phyloP scores from a whole-genome alignment of 345 rosid species.

The Rhodamnia rubescens region DNA sequence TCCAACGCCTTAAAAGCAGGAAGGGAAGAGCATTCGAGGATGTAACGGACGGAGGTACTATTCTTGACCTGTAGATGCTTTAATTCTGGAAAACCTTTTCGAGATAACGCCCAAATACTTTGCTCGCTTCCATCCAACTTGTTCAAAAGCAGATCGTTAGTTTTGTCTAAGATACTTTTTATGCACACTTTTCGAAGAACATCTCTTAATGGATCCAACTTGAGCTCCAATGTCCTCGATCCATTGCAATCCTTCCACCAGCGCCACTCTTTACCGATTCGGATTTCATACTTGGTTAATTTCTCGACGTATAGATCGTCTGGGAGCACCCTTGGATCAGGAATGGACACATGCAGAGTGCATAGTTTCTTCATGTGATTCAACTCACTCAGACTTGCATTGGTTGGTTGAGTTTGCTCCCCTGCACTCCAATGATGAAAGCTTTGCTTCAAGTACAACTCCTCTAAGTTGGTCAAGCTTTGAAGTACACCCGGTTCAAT shows the following conservation, averaged over 20 bases:
- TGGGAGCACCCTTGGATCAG: background rate
- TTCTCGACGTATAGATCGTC: background rate
- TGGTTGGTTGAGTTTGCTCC: background rate
- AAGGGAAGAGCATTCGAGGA: background rate
- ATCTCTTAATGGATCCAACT: accelerated
- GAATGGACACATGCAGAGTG: background rate
- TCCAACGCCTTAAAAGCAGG: background rate
- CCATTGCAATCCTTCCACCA: background rate
- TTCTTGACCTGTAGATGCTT: background rate
- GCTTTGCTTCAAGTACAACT: background rate
- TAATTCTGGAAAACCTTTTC: background rate
- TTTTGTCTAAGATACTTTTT: background rate
- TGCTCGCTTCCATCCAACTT: accelerated
- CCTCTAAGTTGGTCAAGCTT: background rate
- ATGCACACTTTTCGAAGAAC: background rate
- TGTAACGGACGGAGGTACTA: background rate
- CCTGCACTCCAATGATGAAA: background rate
- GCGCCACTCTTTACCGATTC: background rate
- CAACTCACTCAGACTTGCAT: background rate
- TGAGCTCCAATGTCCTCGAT: background rate
- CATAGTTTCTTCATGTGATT: background rate
- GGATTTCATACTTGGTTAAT: background rate
- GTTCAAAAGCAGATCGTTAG: background rate
- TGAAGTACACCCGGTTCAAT: background rate
- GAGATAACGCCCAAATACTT: background rate